Base-by-base conservation (phyloP, 2,329 filamentous ascomycete species). In the Macroventuria anomochaeta region DNA sequence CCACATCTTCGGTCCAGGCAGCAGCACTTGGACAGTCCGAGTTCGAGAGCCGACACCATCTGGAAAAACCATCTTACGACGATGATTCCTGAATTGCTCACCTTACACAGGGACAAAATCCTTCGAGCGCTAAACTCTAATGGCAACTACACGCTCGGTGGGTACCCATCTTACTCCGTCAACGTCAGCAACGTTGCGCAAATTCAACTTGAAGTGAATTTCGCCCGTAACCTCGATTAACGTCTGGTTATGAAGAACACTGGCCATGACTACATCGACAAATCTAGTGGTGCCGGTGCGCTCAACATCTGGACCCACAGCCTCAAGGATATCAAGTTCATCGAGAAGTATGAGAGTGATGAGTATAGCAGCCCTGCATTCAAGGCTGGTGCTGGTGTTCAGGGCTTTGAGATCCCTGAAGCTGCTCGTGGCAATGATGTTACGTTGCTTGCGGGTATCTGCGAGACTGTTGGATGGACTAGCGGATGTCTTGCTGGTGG, bases 291-390 rank as follows among this genome's bases (percentile, higher is more conserved):
- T 15, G 59, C 58, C 6, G 67, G 65, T 6, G 47, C 65, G 0
- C 57, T 72, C 6, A 57, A 43, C n/a, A 34, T 72, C 10, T 73
- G 70, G 70, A 71, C 64, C 1, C 68, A 70, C 25, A 52, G 68
- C 23, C 43, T 72, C 4, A 72, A 70, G n/a, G 31, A 39, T 3
- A 48, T 59, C 11, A 10, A 53, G 21, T 51, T 63, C 25, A 34
- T 61, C 8, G 3, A 46, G n/a, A 32, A 65, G 15, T 67, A 61
- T 33, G 23, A 41, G 2, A 54, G 37, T 21, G 2, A 37, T 0
- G 26, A 46, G 1, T 69, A 71, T 41, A 46, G 23, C 7, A 69
- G 69, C 1, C 53, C 54, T 1, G 69, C 63, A 1, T 51, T 70
- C 26, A 67, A 62, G 12, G 41, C 66, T 25, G 67, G 61, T 20